Percentiles rank a stretch among this genome's conserved stretches.
Evolutionary conservation across 2,329 filamentous ascomycete genomes (phyloP).

Genomic region (Aspergillus pseudoviridinutans): DNA sequence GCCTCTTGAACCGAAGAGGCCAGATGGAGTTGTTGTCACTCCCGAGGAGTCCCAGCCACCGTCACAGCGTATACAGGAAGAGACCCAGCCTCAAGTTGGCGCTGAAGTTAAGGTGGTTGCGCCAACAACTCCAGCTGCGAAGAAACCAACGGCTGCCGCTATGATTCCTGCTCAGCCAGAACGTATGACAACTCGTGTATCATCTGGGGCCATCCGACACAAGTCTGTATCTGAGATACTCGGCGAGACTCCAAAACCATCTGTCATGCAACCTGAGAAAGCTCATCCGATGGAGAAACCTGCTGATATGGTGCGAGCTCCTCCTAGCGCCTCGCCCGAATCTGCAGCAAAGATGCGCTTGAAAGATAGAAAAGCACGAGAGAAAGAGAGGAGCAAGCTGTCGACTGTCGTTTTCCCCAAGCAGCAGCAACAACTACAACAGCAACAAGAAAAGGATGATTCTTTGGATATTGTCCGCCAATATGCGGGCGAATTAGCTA

Average conservation of each 20-base stretch:
- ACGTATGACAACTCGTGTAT: conserved; percentile 65
- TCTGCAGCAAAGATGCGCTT: conserved; percentile 38
- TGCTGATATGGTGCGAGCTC: conserved; percentile 20
- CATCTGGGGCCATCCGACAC: conserved; percentile 65
- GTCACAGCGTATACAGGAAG: conserved; percentile 13
- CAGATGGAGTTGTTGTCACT: conserved; percentile 8
- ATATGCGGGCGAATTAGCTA: conserved; percentile 45
- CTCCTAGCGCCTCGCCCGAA: conserved; percentile 21
- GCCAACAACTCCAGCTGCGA: conserved; percentile 18
- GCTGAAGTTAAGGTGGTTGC: conserved; percentile 8
- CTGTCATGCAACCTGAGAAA: conserved; percentile 35
- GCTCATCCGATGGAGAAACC: conserved; percentile 29
- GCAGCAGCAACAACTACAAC: conserved; percentile 48
- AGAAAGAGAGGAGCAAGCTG: conserved; percentile 58
- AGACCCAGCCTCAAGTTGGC: conserved; percentile 10
- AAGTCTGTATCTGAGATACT: conserved; percentile 72
- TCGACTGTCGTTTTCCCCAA: conserved; percentile 78
- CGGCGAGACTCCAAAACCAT: conserved; percentile 51
- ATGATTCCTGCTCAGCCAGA: conserved; percentile 39
- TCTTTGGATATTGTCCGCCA: conserved; percentile 35
- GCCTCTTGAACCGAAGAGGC: conserved; percentile 10
- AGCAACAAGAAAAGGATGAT: conserved; percentile 47
- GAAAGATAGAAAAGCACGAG: conserved; percentile 52
- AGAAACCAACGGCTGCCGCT: conserved; percentile 22
- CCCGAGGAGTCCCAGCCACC: conserved; percentile 9